phyloP scores from a whole-genome alignment of 2,329 filamentous ascomycete genomes.

The Diatrype stigma region DNA sequence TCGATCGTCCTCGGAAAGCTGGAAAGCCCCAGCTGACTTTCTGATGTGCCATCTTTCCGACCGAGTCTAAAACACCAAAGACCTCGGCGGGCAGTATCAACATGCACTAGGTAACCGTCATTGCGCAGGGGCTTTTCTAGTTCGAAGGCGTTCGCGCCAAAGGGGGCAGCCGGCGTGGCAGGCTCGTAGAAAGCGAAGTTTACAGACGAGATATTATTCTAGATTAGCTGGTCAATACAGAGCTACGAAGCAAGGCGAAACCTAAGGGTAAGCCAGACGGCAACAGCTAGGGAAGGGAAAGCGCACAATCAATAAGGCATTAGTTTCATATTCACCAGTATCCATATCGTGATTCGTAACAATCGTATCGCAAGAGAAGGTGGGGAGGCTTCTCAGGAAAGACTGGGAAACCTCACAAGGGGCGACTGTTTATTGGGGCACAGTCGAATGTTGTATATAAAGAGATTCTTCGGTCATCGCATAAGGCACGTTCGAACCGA shows the following conservation, averaged over 20 bases:
- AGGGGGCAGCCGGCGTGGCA: constrained; percentile 38
- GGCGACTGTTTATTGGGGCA: not conserved
- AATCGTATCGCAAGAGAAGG: constrained; percentile 14
- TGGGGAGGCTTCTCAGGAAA: constrained; percentile 10
- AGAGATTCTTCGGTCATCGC: not conserved
- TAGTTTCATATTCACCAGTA: constrained; percentile 60
- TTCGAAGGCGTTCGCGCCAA: constrained; percentile 44
- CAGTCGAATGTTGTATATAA: not conserved
- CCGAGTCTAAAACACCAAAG: constrained; percentile 53
- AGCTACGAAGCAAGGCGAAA: no score
- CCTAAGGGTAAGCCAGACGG: not conserved
- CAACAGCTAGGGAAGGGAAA: not conserved
- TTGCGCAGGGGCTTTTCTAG: constrained; percentile 48
- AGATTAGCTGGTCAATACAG: constrained; percentile 9
- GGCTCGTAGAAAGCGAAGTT: constrained; percentile 53
- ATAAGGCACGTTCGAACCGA: not conserved
- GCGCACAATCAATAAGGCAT: constrained; percentile 55
- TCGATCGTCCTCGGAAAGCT: constrained; percentile 38
- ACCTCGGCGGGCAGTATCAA: constrained; percentile 45
- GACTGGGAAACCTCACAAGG: not conserved
- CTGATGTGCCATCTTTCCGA: constrained; percentile 34
- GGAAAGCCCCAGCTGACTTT: constrained; percentile 15
- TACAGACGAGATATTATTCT: constrained; percentile 56
- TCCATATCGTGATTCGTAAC: constrained; percentile 52
- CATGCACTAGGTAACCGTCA: constrained; percentile 50